phyloP scores from a whole-genome alignment of 495 filamentous ascomycete genomes.

The Trichoderma orchidacearum region DNA sequence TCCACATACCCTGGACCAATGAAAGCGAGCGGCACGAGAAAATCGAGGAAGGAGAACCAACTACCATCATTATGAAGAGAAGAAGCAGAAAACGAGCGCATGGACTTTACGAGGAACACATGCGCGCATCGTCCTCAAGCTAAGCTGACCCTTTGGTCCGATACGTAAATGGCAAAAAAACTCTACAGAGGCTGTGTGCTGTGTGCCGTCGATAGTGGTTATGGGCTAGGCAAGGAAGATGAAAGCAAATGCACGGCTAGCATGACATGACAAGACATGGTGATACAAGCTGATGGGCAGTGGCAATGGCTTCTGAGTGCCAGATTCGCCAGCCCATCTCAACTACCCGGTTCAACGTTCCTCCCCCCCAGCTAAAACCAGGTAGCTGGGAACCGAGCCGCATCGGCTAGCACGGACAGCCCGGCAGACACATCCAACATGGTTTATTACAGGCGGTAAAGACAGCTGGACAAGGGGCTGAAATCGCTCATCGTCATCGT shows the following conservation, averaged over 20 bases:
- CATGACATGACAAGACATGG: neutral
- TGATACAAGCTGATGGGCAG: neutral
- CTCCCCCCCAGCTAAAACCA: neutral
- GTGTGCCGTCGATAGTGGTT: too few relatives aligned
- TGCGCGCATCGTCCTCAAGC: neutral
- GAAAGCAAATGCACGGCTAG: neutral
- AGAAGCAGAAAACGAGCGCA: neutral
- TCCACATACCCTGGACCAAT: neutral
- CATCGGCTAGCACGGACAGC: slow-evolving; percentile 1
- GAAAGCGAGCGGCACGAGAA: neutral
- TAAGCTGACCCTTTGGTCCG: too few relatives aligned
- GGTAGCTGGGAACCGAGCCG: slow-evolving; percentile 1
- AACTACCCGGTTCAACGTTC: neutral
- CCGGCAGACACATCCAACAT: neutral
- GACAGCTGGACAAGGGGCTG: neutral
- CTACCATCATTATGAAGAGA: too few relatives aligned
- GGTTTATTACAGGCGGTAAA: neutral
- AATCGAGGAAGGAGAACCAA: too few relatives aligned
- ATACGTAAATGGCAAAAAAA: neutral
- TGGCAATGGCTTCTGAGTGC: neutral
- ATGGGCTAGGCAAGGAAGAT: too few relatives aligned
- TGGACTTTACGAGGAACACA: neutral
- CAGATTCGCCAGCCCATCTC: neutral
- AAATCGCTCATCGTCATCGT: neutral
- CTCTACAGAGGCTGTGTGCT: neutral